Conservation (phyloP, 1,284 basidiomycete species). For the Apiotrichum gracile region DNA sequence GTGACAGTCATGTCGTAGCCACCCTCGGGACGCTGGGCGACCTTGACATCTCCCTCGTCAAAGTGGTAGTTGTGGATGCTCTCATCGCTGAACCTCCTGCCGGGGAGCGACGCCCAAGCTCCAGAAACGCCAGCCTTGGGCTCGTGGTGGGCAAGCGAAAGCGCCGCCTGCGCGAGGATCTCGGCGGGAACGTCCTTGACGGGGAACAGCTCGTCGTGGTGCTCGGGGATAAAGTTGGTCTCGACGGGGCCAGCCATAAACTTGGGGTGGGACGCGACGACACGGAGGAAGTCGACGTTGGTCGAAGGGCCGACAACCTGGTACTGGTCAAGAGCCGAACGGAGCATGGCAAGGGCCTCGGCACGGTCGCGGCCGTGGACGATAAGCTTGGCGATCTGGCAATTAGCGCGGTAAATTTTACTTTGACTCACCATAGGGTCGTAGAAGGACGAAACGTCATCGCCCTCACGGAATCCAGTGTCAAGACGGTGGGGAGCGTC, state of each 20-base stretch:
- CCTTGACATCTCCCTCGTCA: constrained; percentile 24
- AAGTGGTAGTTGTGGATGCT: constrained; percentile 21
- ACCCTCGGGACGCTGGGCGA: constrained; percentile 13
- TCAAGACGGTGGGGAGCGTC: constrained; percentile 73
- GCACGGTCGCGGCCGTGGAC: constrained; percentile 81
- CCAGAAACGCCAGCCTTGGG: constrained; percentile 42
- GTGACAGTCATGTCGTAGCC: constrained; percentile 20
- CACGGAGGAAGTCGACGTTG: constrained; percentile 81
- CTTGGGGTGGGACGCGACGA: constrained; percentile 66
- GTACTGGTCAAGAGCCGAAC: constrained; percentile 77
- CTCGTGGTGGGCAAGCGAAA: constrained; percentile 67
- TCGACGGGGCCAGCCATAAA: constrained; percentile 81
- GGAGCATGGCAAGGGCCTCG: constrained; percentile 72
- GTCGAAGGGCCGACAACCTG: constrained; percentile 85
- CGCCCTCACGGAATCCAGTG: constrained; percentile 77
- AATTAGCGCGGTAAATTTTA: not conserved
- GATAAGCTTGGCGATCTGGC: constrained; percentile 55
- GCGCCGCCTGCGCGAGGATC: constrained; percentile 67
- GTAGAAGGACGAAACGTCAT: constrained; percentile 86
- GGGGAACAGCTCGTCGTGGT: constrained; percentile 70
- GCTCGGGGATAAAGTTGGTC: constrained; percentile 80
- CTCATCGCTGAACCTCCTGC: constrained; percentile 62
- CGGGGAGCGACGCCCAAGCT: constrained; percentile 60
- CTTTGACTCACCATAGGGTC: constrained; percentile 62
- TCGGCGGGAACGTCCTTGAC: constrained; percentile 56